Base-by-base conservation (phyloP, 352 stramenopile species). In the Phytophthora sp. region DNA sequence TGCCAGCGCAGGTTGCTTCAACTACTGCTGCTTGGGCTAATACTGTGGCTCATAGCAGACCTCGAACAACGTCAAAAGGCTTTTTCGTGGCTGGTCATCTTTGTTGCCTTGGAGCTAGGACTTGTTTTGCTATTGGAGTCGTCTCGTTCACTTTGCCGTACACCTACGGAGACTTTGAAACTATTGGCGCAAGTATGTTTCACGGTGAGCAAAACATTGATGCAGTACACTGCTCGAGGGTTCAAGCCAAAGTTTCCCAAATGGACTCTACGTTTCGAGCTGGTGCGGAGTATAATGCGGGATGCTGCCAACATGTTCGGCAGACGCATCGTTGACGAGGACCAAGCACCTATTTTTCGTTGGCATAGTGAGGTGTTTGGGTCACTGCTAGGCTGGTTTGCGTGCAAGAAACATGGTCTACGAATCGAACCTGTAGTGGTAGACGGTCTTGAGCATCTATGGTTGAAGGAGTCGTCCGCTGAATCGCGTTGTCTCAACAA, bases 241-340 rank as follows among this genome's bases (percentile, higher is more conserved):
- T 62, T 63, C 21, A 57, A 52, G 11, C 66, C 62, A 7, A 59
- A 74, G 15, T 77, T 72, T 24, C 62, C 73, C 0, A 55, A 66
- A 17, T 82, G 73, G 69, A 79, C 73, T 15, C 58, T 82, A 20
- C 35, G 43, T 8, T 69, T 77, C 21, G 69, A 79, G 39, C 43
- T 82, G 18, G 10, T 70, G 13, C 50, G 56, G 20, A 59, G 60
- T 0, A 46, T 50, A 8, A 66, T 76, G 55, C 54, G 65, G 10
- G 46, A 46, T 18, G 41, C 42, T 5, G 53, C 65, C 0, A 56
- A 76, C 13, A 53, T 58, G 37, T 76, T 61, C 11, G 69, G 73
- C 5, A 38, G 67, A 9, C 60, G 73, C 9, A 54, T 74, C 20
- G 50, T 67, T 0, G 54, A 70, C 18, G 23, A 51, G 12, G 28